Evolutionary conservation across 139 green algal species (phyloP), one percentile per base, ranked within the genome.

Genomic region (Closterium sp.): DNA sequence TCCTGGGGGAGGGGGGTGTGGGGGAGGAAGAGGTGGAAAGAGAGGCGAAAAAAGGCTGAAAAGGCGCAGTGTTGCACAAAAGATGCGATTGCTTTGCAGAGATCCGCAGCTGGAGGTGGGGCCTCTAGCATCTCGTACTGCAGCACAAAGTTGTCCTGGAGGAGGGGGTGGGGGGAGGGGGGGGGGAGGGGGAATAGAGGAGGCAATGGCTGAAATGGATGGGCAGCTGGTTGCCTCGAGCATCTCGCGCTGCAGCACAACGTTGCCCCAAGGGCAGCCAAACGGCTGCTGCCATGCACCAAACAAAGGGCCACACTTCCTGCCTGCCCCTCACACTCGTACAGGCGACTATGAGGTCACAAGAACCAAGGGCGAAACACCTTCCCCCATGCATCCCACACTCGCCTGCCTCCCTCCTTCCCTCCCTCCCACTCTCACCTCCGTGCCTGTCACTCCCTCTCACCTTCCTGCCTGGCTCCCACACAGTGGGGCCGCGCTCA

Each of bases 381-480:
- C 25, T 81, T 43, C 12, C 23, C 3, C n/a, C n/a, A 4, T 32
- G 12, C 4, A 2, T 33, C 28, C 28, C 28, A 25, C 43, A 12
- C 31, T 43, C 36, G 4, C 76, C 30, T 4, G 4, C 30, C 23
- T 69, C 19, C 88, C 25, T n/a, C 30, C 28, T 43, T 21, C 76
- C 81, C n/a, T 91, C 84, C 31, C n/a, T 23, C 34, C 31, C 10
- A 31, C 7, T 19, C 69, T 3, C 38, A 90, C 30, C 12, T 83
- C 28, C 9, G 89, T 92, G 92, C 31, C 84, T 32, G 86, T 92
- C 85, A 33, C 31, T 92, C 9, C 30, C 85, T 89, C 76, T 93
- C 33, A 94, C 91, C 91, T 94, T 97, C 86, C 96, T 95, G 83
- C 97, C 96, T 31, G 95, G 92, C 91, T 98, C 96, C 98, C 98